Evolutionary conservation across 2,329 filamentous ascomycete genomes (phyloP).

Genomic region (Pseudogymnoascus sp.): DNA sequence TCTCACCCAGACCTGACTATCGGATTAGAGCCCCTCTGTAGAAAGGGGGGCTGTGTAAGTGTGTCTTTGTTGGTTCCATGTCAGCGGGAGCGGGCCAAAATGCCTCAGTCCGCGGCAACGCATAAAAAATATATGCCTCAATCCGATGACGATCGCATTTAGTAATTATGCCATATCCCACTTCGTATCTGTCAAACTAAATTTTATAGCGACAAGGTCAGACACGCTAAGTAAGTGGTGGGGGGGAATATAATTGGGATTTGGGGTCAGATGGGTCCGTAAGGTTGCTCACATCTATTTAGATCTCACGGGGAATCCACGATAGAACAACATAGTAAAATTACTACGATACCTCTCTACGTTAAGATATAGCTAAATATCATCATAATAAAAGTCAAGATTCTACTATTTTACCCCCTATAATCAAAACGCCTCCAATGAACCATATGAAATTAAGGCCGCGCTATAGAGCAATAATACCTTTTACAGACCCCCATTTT

Average conservation of each 20-base stretch:
- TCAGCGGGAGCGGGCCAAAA: neutral
- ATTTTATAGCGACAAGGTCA: neutral
- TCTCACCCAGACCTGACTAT: neutral
- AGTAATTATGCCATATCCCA: neutral
- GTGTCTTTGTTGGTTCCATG: neutral
- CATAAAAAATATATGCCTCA: constrained; percentile 8
- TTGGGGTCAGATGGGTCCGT: neutral
- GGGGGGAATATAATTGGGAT: neutral
- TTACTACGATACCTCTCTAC: neutral
- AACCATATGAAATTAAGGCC: neutral
- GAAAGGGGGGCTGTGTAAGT: neutral
- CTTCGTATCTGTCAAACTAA: neutral
- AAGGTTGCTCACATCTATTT: neutral
- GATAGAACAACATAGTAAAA: neutral
- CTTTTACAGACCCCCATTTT: neutral
- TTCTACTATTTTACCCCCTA: neutral
- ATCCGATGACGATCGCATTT: constrained; percentile 7
- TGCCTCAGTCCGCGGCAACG: neutral
- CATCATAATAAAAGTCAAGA: neutral
- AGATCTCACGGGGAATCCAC: too few species aligned
- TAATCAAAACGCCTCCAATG: neutral
- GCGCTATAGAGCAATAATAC: neutral
- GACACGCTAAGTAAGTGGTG: neutral
- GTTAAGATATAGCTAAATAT: neutral
- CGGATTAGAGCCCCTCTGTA: neutral